Percentiles rank a stretch among this genome's conserved stretches.
Evolutionary conservation across 768 basidiomycete species (phyloP).

Genomic region (Pulveroboletus sp.): DNA sequence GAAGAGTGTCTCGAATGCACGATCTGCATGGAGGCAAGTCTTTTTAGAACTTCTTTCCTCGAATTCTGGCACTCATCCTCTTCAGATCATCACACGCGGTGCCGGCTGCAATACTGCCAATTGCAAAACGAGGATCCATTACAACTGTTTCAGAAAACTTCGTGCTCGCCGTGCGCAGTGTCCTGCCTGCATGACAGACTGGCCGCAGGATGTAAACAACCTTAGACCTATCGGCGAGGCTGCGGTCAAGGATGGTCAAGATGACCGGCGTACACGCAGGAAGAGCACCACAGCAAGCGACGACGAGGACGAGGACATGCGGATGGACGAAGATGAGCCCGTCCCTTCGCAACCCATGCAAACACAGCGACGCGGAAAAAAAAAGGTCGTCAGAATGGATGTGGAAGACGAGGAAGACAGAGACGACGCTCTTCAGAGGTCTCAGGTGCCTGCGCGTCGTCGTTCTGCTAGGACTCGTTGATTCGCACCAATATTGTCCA

Average conservation of each 20-base stretch:
- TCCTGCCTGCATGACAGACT: conserved; percentile 55
- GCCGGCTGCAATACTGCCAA: conserved; percentile 56
- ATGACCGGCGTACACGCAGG: conserved; percentile 38
- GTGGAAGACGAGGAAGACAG: conserved; percentile 32
- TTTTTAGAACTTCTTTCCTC: background rate
- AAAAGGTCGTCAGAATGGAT: conserved; percentile 38
- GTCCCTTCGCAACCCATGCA: conserved; percentile 31
- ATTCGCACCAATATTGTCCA: conserved; percentile 4
- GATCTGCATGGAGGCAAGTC: conserved; percentile 63
- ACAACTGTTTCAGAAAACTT: conserved; percentile 58
- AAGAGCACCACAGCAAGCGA: conserved; percentile 35
- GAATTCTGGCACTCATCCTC: background rate
- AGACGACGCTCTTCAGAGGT: conserved; percentile 17
- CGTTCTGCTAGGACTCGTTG: conserved; percentile 19
- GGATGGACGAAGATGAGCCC: conserved; percentile 31
- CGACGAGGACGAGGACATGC: conserved; percentile 42
- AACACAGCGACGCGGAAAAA: conserved; percentile 26
- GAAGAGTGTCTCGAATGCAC: conserved; percentile 72
- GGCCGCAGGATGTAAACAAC: conserved; percentile 53
- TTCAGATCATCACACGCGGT: conserved; percentile 68
- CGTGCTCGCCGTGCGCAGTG: conserved; percentile 46
- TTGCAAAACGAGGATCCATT: conserved; percentile 65
- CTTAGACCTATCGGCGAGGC: conserved; percentile 65
- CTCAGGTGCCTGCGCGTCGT: conserved; percentile 20
- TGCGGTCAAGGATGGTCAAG: conserved; percentile 62